These are phyloP conservation scores for Polygonum maritimum DNA, from an alignment of 148 eudicot genomes.

Conservation along the genomic window DNA sequence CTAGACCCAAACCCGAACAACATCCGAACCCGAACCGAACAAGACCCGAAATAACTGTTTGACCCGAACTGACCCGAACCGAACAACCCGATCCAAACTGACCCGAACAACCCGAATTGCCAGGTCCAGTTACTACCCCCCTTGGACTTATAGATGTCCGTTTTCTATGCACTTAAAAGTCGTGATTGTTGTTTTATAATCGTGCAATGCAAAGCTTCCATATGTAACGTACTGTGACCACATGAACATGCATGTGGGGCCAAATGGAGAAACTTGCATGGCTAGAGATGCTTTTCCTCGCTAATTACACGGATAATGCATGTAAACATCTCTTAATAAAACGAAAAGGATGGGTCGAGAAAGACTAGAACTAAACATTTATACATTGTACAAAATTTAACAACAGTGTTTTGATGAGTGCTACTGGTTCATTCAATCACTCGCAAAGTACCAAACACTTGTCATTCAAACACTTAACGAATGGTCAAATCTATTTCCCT, in stretches of 20 bases:
- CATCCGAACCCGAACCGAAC: too few relatives aligned
- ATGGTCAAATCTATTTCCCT: too few relatives aligned
- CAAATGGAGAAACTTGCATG: not conserved
- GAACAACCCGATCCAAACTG: too few relatives aligned
- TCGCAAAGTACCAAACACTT: not conserved
- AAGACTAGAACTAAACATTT: not conserved
- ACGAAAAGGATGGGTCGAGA: not conserved
- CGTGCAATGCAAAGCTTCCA: not conserved
- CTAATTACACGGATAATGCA: not conserved
- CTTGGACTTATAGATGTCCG: not conserved
- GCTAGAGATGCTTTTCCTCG: not conserved
- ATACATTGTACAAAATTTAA: not conserved
- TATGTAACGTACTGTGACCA: not conserved
- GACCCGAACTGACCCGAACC: too few relatives aligned
- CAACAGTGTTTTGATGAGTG: not conserved
- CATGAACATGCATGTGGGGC: not conserved
- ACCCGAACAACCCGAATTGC: too few relatives aligned
- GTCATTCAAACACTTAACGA: too few relatives aligned
- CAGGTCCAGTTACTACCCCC: not conserved
- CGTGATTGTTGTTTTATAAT: not conserved
- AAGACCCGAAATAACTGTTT: too few relatives aligned
- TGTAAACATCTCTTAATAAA: not conserved
- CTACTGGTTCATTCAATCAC: not conserved
- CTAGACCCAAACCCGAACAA: too few relatives aligned
- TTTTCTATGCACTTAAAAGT: not conserved